Evolutionary conservation across 2,329 filamentous ascomycete genomes (phyloP).

Genomic region (Xylariales sp.): DNA sequence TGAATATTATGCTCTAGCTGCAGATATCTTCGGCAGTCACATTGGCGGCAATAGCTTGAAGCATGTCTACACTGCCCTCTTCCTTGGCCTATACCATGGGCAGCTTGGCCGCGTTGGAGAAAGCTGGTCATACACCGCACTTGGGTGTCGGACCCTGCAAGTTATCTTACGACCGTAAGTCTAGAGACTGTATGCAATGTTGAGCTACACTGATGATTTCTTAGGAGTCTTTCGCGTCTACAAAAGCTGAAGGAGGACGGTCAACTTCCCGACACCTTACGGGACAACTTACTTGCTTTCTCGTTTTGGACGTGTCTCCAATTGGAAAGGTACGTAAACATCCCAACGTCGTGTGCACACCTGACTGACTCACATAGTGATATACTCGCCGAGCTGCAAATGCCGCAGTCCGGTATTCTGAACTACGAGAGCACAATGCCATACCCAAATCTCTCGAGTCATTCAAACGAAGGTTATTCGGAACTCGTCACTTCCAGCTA

Average conservation of each 20-base stretch:
- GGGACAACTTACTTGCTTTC: slow-evolving; percentile 64
- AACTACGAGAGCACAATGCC: slow-evolving; percentile 61
- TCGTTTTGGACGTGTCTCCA: slow-evolving; percentile 94
- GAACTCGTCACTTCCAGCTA: slow-evolving; percentile 54
- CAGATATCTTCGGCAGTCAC: slow-evolving; percentile 79
- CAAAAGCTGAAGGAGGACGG: slow-evolving; percentile 33
- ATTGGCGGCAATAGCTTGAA: slow-evolving; percentile 73
- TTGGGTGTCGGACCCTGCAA: slow-evolving; percentile 55
- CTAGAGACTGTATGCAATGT: not conserved
- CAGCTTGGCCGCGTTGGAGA: slow-evolving; percentile 84
- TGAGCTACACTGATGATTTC: not conserved
- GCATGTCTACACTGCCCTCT: slow-evolving; percentile 77
- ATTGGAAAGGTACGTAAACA: slow-evolving; percentile 67
- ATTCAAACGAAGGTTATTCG: slow-evolving; percentile 39
- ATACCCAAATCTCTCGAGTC: slow-evolving; percentile 53
- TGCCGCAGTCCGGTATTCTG: slow-evolving; percentile 58
- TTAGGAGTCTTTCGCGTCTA: slow-evolving; percentile 46
- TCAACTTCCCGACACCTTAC: slow-evolving; percentile 31
- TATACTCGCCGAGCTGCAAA: slow-evolving; percentile 78
- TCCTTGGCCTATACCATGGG: slow-evolving; percentile 84
- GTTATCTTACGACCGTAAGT: slow-evolving; percentile 72
- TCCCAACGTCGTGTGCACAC: not conserved
- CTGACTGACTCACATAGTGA: slow-evolving; percentile 52
- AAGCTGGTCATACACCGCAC: slow-evolving; percentile 63
- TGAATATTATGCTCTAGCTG: slow-evolving; percentile 82